Percentiles rank a stretch among this genome's conserved stretches.
phyloP scores from a whole-genome alignment of 202 grass and related monocot species.

The Setaria viridis region DNA sequence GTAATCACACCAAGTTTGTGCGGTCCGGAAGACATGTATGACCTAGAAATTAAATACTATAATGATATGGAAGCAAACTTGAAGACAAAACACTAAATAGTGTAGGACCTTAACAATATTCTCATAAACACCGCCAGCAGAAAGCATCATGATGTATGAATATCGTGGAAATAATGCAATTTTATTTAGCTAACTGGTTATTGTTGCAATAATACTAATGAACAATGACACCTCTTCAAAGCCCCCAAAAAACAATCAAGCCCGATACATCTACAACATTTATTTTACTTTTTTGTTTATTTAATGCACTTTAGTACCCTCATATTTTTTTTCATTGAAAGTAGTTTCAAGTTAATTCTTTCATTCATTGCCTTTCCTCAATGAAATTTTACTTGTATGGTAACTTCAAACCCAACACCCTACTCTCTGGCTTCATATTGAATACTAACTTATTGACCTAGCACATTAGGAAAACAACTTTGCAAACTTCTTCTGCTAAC shows the following conservation, averaged over 20 bases:
- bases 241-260: neutral
- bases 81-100: neutral
- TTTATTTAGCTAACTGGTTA: neutral
- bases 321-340: neutral
- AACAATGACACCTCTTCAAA: neutral
- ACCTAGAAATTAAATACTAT: slow-evolving; percentile 1
- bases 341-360: neutral
- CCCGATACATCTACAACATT: neutral
- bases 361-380: neutral
- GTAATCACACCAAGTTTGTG: slow-evolving; percentile 7
- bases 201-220: neutral
- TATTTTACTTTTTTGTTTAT: neutral
- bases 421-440: neutral
- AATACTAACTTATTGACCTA: neutral
- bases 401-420: neutral
- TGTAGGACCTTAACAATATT: neutral
- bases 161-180: neutral
- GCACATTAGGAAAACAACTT: neutral
- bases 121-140: neutral
- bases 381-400: neutral
- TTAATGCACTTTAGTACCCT: neutral
- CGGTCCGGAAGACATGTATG: slow-evolving; percentile 8
- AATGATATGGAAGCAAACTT: neutral
- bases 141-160: neutral
- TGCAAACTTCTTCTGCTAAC: neutral